phyloP scores from a whole-genome alignment of 2,329 filamentous ascomycete species.

The Neopestalotiopsis sp. region DNA sequence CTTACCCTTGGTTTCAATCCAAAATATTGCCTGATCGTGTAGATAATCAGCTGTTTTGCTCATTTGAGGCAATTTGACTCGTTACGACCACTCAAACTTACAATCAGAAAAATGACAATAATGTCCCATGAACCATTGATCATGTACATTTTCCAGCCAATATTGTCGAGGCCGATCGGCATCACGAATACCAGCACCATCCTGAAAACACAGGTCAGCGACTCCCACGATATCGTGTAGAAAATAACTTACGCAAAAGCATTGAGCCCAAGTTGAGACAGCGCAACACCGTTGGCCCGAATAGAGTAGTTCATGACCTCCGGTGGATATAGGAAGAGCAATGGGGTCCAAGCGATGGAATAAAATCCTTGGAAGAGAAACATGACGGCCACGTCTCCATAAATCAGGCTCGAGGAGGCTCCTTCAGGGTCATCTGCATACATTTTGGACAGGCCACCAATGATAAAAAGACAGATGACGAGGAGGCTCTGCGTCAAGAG shows the following conservation, averaged over 20 bases:
- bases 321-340: constrained; percentile 53
- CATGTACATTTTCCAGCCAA: constrained; percentile 54
- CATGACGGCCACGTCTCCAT: constrained; percentile 44
- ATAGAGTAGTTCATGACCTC: constrained; percentile 57
- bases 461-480: constrained; percentile 53
- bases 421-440: constrained; percentile 36
- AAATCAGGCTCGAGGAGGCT: constrained; percentile 33
- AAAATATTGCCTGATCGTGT: constrained; percentile 33
- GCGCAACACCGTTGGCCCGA: constrained; percentile 51
- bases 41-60: neutral
- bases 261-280: constrained; percentile 39
- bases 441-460: constrained; percentile 54
- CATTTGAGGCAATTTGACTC: neutral
- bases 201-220: constrained; percentile 26
- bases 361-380: constrained; percentile 60
- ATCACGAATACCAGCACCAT: constrained; percentile 46
- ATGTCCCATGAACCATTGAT: constrained; percentile 52
- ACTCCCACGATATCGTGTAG: neutral
- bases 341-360: constrained; percentile 54
- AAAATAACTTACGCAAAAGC: constrained; percentile 32
- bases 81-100: constrained; percentile 27
- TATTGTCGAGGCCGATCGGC: constrained; percentile 46
- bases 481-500: constrained; percentile 44
- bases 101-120: constrained; percentile 43
- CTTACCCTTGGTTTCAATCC: constrained; percentile 45